Percentiles rank a stretch among this genome's conserved stretches.
Evolutionary conservation across 331 rosid species (phyloP).

Genomic region (Pyrus hybrid): DNA sequence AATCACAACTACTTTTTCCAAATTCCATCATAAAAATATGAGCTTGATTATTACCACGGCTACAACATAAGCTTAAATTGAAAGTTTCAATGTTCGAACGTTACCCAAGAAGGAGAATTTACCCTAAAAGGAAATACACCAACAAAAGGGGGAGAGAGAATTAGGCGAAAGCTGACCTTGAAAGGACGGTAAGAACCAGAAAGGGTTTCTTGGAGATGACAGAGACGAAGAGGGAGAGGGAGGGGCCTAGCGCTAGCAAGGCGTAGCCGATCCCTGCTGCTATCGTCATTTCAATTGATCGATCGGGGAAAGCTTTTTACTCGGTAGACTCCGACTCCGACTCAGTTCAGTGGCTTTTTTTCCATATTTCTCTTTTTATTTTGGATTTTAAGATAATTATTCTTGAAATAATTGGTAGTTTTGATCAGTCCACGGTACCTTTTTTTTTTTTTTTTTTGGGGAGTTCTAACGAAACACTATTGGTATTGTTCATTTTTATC

Average conservation of each 20-base stretch:
- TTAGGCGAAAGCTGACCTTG: conserved; percentile 38
- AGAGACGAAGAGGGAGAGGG: conserved; percentile 75
- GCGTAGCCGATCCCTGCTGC: conserved; percentile 89
- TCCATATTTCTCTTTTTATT: no score
- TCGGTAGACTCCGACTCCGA: neutral
- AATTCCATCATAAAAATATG: neutral
- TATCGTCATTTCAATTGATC: conserved; percentile 45
- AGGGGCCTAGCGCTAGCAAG: conserved; percentile 77
- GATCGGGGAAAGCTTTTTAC: neutral
- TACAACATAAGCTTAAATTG: neutral
- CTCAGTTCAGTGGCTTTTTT: no score
- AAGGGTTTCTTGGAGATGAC: conserved; percentile 83
- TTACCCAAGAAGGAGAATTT: neutral
- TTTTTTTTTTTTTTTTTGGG: no score
- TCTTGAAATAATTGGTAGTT: no score
- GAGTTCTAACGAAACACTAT: no score
- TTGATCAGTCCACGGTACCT: no score
- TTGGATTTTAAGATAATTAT: no score
- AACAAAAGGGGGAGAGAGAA: neutral
- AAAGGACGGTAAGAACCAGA: conserved; percentile 80
- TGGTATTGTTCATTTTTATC: no score
- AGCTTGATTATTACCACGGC: neutral
- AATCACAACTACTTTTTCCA: neutral
- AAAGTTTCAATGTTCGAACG: neutral
- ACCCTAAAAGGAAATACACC: neutral